Percentiles rank a stretch among this genome's conserved stretches.
Conservation (phyloP, 1,284 basidiomycete genomes). For the Polyporus tsugae region DNA sequence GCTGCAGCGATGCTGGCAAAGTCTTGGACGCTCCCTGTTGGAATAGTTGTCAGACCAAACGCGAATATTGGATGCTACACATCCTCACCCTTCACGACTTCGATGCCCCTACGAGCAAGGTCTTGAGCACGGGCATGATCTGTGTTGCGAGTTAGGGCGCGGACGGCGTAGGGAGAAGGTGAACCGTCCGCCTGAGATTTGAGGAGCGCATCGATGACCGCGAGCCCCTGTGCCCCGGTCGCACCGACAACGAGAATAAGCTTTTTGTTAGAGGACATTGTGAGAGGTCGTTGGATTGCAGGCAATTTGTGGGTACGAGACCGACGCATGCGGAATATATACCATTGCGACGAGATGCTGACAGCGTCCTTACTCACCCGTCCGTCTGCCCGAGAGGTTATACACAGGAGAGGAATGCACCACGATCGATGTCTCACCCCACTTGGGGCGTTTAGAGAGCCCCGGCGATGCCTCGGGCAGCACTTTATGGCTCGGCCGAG, state of each 20-base stretch:
- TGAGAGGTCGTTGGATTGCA: background rate
- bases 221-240: constrained; percentile 59
- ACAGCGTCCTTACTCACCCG: background rate
- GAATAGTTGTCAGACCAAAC: background rate
- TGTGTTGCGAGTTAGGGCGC: constrained; percentile 54
- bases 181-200: constrained; percentile 46
- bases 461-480: constrained; percentile 4
- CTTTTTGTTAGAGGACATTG: constrained; percentile 39
- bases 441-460: background rate
- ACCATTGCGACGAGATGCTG: background rate
- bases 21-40: constrained; percentile 41
- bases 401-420: background rate
- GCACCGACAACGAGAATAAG: constrained; percentile 59
- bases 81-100: constrained; percentile 50
- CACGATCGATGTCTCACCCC: background rate
- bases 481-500: background rate
- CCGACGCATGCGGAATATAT: background rate
- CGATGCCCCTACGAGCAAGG: constrained; percentile 49
- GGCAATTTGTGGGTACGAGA: background rate
- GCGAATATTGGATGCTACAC: background rate
- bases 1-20: constrained; percentile 43
- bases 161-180: constrained; percentile 54
- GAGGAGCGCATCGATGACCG: constrained; percentile 53
- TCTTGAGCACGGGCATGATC: constrained; percentile 45
- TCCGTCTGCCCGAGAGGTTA: background rate